Evolutionary conservation across 2,329 filamentous ascomycete genomes (phyloP).

Genomic region (Beauveria caledonica): DNA sequence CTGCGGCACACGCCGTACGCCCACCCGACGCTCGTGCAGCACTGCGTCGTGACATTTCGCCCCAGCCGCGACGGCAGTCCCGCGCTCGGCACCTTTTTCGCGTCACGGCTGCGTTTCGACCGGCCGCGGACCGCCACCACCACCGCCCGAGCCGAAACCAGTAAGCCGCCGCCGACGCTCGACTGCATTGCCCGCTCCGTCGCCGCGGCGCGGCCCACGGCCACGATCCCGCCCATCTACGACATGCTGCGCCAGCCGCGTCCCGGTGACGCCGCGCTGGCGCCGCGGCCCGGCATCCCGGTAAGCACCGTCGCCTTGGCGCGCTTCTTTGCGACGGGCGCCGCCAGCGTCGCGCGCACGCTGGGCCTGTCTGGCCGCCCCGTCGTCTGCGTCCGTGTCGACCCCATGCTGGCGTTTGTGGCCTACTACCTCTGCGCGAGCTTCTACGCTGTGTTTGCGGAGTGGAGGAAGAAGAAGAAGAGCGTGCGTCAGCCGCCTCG

Average conservation of each 20-base stretch:
- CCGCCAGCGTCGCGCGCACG: background rate
- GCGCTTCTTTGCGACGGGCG: conserved; percentile 3
- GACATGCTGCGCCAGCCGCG: background rate
- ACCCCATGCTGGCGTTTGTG: conserved; percentile 4
- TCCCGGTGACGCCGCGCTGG: background rate
- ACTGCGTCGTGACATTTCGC: conserved; percentile 4
- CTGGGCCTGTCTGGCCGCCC: background rate
- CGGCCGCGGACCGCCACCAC: background rate
- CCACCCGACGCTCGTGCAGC: background rate
- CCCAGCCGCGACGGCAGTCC: conserved; percentile 4
- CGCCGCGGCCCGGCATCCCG: background rate
- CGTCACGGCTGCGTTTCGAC: background rate
- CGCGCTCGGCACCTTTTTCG: conserved; percentile 4
- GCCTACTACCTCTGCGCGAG: conserved; percentile 4
- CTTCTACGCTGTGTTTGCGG: background rate
- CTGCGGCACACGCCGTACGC: background rate
- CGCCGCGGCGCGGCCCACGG: background rate
- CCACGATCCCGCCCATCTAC: conserved; percentile 3
- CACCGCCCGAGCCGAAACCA: background rate
- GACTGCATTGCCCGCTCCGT: conserved; percentile 4
- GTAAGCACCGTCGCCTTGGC: conserved; percentile 1
- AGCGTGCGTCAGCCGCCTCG: background rate
- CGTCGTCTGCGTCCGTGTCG: conserved; percentile 3
- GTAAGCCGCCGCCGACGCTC: background rate
- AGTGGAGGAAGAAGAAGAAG: background rate